Base-by-base conservation (phyloP, 805 yeast species). In the Pichia nakasei region DNA sequence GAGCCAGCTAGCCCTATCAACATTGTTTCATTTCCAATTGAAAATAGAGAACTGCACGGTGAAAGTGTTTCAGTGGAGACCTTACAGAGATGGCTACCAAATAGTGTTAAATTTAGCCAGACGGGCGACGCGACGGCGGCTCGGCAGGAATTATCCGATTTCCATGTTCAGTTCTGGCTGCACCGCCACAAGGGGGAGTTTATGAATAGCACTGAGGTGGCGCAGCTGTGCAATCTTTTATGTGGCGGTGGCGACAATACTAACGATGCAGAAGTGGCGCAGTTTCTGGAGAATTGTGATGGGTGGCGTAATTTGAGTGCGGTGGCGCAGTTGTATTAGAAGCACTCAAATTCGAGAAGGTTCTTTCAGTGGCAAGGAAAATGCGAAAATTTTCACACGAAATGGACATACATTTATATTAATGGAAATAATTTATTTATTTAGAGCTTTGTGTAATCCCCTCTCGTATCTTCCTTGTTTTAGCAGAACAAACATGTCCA, bases 21-120 rank as follows among this genome's bases (percentile, higher is more conserved):
- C 48, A 83, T 85, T 61, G 60, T 60, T 9, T 55, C 64, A 4
- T 89, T 86, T 66, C 80, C 93, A 2, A 76, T 89, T 59, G 95
- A 85, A 52, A 83, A 89, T 58, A 69, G 97, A 43, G 84, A 75
- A 44, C 79, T 78, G 37, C 59, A 85, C 55, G 94, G 96, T 2
- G 78, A 76, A 19, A 67, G 80, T 2, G 95, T 24, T 9, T 22
- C 19, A 9, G 9, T 32, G 7, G 20, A 32, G 7, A 18, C n/a
- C 18, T 9, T 32, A 18, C n/a, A 32, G 12, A 32, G 18, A 5
- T 32, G 13, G 15, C 12, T 29, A 9, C 32, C 32, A 13, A 9
- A 29, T 29, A 13, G 32, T 29, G 15, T 29, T 29, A 29, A 29
- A 13, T 29, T 13, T 11, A 24, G 11, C 11, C 9, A 24, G 11